A percentile compares a stretch with the other conserved stretches of the same genome.
These are phyloP conservation scores for Setaria viridis DNA, from an alignment of 202 grass and related monocot species.

Conservation along the genomic window DNA sequence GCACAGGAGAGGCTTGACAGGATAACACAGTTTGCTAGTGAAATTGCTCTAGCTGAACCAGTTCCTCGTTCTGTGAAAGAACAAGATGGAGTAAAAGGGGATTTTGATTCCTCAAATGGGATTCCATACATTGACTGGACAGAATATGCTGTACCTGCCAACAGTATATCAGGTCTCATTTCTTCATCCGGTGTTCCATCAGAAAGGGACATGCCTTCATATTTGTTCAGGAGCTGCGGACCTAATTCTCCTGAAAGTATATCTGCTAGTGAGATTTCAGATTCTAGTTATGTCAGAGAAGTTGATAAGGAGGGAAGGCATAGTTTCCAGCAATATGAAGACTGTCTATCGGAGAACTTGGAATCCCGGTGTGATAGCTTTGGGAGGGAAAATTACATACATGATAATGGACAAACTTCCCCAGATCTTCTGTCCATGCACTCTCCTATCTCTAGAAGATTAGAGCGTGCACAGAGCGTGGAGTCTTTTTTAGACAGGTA, in stretches of 20 bases:
- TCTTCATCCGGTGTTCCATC: slow-evolving; percentile 71
- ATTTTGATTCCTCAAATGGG: slow-evolving; percentile 59
- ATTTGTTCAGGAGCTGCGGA: slow-evolving; percentile 67
- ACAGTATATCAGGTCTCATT: slow-evolving; percentile 76
- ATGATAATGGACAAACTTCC: slow-evolving; percentile 73
- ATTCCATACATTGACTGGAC: slow-evolving; percentile 70
- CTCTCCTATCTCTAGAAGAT: slow-evolving; percentile 49
- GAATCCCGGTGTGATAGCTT: slow-evolving; percentile 81
- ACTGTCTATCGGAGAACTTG: slow-evolving; percentile 69
- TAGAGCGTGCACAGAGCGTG: slow-evolving; percentile 62
- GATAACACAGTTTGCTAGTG: slow-evolving; percentile 87
- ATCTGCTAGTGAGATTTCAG: slow-evolving; percentile 80
- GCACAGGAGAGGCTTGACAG: slow-evolving; percentile 98
- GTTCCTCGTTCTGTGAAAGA: slow-evolving; percentile 68
- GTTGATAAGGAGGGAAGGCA: slow-evolving; percentile 75
- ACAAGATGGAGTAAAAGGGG: slow-evolving; percentile 48
- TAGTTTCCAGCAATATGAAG: slow-evolving; percentile 72
- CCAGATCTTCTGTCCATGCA: slow-evolving; percentile 64
- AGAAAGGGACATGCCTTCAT: slow-evolving; percentile 62
- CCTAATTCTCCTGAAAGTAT: slow-evolving; percentile 86
- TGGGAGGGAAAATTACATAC: slow-evolving; percentile 64
- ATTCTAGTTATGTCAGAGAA: slow-evolving; percentile 77
- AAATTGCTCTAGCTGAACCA: slow-evolving; percentile 71
- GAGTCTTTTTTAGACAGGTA: slow-evolving; percentile 83
- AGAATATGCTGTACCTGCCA: slow-evolving; percentile 80